Conservation (phyloP, 257 asterid species). For the Leonotis leonurus region DNA sequence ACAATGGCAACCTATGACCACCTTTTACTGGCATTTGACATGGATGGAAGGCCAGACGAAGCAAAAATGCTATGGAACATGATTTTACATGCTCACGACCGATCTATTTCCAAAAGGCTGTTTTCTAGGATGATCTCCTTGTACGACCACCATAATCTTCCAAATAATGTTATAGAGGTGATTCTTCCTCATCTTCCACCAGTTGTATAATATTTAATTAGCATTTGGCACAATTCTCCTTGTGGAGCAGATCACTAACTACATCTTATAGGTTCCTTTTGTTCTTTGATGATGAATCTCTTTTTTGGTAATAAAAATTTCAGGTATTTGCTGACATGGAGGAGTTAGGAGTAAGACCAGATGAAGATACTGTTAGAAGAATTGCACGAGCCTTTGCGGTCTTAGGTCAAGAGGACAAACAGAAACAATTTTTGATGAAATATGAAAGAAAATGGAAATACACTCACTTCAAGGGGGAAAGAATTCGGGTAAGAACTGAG, state of each 20-base stretch:
- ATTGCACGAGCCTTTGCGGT: constrained; percentile 60
- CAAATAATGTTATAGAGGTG: constrained; percentile 71
- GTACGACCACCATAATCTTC: constrained; percentile 64
- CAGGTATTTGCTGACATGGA: constrained; percentile 98
- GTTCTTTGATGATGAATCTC: not conserved
- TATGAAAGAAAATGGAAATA: constrained; percentile 70
- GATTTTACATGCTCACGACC: constrained; percentile 61
- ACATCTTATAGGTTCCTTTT: not conserved
- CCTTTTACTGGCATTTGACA: constrained; percentile 79
- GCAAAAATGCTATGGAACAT: constrained; percentile 74
- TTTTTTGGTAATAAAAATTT: constrained; percentile 4
- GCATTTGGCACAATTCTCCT: not conserved
- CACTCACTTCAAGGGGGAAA: constrained; percentile 79
- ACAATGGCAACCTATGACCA: constrained; percentile 75
- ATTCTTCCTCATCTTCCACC: constrained; percentile 9
- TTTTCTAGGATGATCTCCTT: constrained; percentile 86
- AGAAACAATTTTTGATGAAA: constrained; percentile 32
- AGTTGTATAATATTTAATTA: not conserved
- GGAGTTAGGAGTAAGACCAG: constrained; percentile 86
- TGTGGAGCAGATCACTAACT: not conserved
- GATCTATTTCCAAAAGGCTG: constrained; percentile 67
- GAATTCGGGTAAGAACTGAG: constrained; percentile 39
- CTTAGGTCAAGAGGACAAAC: constrained; percentile 52
- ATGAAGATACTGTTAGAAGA: constrained; percentile 64
- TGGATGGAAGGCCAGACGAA: constrained; percentile 79